These are phyloP conservation scores for Plasmodium fragile DNA, from an alignment of 169 alveolate genomes.

Conservation along the genomic window DNA sequence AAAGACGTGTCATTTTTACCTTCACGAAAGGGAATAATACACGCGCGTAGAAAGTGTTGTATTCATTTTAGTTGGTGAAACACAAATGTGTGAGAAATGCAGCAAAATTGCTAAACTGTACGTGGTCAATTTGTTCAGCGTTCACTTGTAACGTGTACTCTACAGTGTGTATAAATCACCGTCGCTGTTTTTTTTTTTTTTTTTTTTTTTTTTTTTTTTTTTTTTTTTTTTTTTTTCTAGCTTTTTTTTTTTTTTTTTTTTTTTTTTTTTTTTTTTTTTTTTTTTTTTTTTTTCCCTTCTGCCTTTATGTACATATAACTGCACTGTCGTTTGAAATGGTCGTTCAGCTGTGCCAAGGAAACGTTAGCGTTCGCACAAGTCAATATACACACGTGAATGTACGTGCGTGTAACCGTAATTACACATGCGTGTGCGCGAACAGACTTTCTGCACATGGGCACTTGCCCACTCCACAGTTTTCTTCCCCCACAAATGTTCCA, in stretches of 20 bases:
- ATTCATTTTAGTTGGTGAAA: neutral
- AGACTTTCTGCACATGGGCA: neutral
- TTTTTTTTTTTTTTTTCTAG: neutral
- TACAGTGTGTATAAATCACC: slow-evolving; percentile 1
- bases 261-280: neutral
- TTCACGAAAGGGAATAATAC: neutral
- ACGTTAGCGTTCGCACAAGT: neutral
- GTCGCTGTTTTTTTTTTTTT: neutral
- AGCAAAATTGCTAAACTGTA: neutral
- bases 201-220: neutral
- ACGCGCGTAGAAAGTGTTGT: neutral
- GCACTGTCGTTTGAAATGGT: neutral
- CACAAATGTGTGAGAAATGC: neutral
- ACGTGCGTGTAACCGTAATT: neutral
- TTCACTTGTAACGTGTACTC: neutral
- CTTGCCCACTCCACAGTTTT: neutral
- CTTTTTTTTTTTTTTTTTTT: neutral
- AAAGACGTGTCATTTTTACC: neutral
- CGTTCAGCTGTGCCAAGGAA: neutral
- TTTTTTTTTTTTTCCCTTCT: neutral
- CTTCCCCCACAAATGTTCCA: neutral
- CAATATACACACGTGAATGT: neutral
- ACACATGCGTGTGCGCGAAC: neutral
- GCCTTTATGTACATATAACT: neutral
- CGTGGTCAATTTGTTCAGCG: neutral